phyloP scores from a whole-genome alignment of 345 rosid species.

The Trapa incisa region DNA sequence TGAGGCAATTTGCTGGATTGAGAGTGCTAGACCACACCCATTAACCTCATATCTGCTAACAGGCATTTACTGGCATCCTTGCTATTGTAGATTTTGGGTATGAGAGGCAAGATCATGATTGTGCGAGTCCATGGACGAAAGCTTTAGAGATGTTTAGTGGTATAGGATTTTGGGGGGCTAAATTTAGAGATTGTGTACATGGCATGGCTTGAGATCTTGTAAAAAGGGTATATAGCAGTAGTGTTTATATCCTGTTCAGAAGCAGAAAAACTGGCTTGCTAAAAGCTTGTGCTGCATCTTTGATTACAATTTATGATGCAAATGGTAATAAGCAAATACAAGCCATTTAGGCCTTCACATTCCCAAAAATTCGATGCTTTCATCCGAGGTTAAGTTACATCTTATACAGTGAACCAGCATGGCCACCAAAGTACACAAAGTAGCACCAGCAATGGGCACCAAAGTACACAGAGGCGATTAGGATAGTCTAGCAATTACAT shows the following conservation, averaged over 20 bases:
- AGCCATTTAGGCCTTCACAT: no score
- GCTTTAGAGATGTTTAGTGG: background rate
- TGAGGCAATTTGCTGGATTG: background rate
- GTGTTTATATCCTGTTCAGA: background rate
- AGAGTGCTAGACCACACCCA: background rate
- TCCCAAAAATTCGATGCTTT: no score
- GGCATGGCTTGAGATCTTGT: background rate
- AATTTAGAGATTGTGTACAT: background rate
- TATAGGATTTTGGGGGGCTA: background rate
- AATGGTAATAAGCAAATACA: no score
- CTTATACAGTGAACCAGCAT: no score
- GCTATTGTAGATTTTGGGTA: background rate
- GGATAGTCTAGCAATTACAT: constrained; percentile 86
- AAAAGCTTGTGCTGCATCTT: background rate
- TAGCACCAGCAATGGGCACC: no score
- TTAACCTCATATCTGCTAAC: background rate
- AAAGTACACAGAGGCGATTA: constrained; percentile 21
- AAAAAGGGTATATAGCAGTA: background rate
- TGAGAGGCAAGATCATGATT: no score
- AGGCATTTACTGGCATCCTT: background rate
- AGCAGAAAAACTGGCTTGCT: background rate
- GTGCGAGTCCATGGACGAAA: background rate
- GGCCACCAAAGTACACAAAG: no score
- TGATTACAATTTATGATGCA: no score
- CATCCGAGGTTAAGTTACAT: no score